Conservation (phyloP, 164 flowering plant genomes). For the Chimonanthus salicifolius region DNA sequence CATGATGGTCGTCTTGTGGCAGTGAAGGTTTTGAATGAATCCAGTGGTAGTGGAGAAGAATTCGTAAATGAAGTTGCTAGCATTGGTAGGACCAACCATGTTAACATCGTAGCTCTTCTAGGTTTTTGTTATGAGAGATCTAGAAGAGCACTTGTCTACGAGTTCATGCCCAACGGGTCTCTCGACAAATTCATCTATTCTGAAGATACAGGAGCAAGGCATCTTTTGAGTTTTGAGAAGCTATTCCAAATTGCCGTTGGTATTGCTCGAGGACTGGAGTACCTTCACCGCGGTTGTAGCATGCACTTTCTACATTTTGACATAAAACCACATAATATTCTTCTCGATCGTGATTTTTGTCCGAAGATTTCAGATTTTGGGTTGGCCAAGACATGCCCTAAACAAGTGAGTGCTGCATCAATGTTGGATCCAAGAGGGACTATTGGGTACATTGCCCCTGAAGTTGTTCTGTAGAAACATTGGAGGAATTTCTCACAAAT, state of each 20-base stretch:
- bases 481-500: constrained; percentile 1
- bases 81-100: constrained; percentile 10
- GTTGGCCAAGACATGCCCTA: constrained; percentile 1
- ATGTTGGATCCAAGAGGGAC: constrained; percentile 6
- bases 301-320: constrained; percentile 6
- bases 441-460: constrained; percentile 11
- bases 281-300: constrained; percentile 8
- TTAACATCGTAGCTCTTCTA: constrained; percentile 5
- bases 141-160: constrained; percentile 9
- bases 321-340: constrained; percentile 12
- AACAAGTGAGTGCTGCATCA: not conserved
- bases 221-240: not conserved
- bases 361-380: constrained; percentile 13
- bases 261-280: constrained; percentile 4
- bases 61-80: constrained; percentile 13
- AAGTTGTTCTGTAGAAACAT: constrained; percentile 3
- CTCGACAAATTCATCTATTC: constrained; percentile 9
- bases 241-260: constrained; percentile 4
- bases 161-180: constrained; percentile 12
- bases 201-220: not conserved
- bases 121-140: constrained; percentile 4
- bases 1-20: constrained; percentile 31
- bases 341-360: constrained; percentile 3
- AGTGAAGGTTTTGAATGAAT: constrained; percentile 31
- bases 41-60: constrained; percentile 5